Evolutionary conservation across 768 basidiomycete species (phyloP).

Genomic region (Tricholoma matsutake): DNA sequence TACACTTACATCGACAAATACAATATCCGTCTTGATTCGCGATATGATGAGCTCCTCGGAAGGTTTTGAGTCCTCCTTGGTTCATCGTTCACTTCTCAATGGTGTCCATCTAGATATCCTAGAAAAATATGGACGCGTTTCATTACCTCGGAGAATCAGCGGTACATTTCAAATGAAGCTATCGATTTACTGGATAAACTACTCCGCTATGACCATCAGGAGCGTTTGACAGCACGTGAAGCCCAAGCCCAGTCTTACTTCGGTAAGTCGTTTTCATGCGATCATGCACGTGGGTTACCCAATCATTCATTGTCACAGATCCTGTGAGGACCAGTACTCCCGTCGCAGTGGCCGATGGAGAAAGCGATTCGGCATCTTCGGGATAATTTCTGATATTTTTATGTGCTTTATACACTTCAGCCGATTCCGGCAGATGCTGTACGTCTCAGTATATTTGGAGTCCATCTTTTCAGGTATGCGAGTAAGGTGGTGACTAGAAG

Average conservation of each 20-base stretch:
- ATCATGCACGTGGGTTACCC: conserved; percentile 12
- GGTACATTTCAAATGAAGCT: conserved; percentile 95
- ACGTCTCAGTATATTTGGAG: conserved; percentile 16
- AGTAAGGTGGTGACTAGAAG: background rate
- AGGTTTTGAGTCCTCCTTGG: conserved; percentile 41
- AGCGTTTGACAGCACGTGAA: conserved; percentile 91
- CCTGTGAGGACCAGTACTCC: conserved; percentile 54
- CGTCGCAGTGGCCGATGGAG: conserved; percentile 50
- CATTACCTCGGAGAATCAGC: conserved; percentile 93
- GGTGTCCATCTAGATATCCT: conserved; percentile 60
- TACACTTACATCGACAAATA: conserved; percentile 94
- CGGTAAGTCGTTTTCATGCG: conserved; percentile 41
- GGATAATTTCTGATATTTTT: conserved; percentile 29
- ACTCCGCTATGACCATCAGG: conserved; percentile 95
- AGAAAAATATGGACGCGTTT: conserved; percentile 95
- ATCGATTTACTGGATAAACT: conserved; percentile 96
- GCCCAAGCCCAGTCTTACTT: conserved; percentile 94
- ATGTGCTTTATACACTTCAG: conserved; percentile 10
- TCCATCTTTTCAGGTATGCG: conserved; percentile 4
- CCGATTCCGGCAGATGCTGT: conserved; percentile 12
- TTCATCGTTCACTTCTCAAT: conserved; percentile 6
- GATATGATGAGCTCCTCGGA: conserved; percentile 92
- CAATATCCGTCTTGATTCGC: conserved; percentile 91
- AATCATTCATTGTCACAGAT: conserved; percentile 38
- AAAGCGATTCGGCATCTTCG: conserved; percentile 60